phyloP scores from a whole-genome alignment of 371 early-diverging fungal species.

The Apophysomyces elegans region DNA sequence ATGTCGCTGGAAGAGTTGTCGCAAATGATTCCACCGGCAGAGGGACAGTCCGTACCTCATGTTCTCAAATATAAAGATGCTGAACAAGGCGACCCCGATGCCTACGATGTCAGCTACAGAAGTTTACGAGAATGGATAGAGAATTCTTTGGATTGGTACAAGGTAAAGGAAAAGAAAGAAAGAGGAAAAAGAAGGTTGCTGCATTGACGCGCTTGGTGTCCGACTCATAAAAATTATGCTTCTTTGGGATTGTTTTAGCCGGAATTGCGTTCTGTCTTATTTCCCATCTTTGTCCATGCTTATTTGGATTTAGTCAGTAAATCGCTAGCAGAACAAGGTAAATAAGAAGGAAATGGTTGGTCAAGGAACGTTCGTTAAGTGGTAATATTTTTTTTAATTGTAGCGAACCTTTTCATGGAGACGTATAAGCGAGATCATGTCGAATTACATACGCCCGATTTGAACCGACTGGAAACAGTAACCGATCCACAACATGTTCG shows the following conservation, averaged over 20 bases:
- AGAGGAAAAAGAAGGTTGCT: too few species aligned
- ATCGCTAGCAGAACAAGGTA: constrained; percentile 70
- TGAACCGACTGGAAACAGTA: constrained; percentile 70
- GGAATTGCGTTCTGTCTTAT: constrained; percentile 88
- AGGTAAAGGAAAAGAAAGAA: constrained; percentile 47
- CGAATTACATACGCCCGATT: constrained; percentile 73
- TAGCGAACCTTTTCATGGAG: constrained; percentile 73
- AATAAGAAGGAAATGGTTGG: too few species aligned
- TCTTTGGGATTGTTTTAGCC: constrained; percentile 46
- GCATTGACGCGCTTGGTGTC: background rate
- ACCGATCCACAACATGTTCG: constrained; percentile 73
- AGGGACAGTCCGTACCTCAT: constrained; percentile 30
- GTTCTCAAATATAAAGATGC: constrained; percentile 71
- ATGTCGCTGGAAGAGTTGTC: constrained; percentile 37
- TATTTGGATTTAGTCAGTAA: constrained; percentile 89
- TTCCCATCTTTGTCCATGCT: constrained; percentile 94
- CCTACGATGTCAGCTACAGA: constrained; percentile 77
- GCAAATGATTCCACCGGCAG: constrained; percentile 25
- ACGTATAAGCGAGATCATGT: constrained; percentile 76
- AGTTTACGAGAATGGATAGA: constrained; percentile 92
- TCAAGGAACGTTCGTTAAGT: too few species aligned
- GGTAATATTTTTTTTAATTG: too few species aligned
- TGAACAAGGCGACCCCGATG: constrained; percentile 79
- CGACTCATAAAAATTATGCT: too few species aligned
- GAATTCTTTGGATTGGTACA: constrained; percentile 93